Conservation (phyloP, 768 basidiomycete genomes). For the Dacryopinax spathularia region DNA sequence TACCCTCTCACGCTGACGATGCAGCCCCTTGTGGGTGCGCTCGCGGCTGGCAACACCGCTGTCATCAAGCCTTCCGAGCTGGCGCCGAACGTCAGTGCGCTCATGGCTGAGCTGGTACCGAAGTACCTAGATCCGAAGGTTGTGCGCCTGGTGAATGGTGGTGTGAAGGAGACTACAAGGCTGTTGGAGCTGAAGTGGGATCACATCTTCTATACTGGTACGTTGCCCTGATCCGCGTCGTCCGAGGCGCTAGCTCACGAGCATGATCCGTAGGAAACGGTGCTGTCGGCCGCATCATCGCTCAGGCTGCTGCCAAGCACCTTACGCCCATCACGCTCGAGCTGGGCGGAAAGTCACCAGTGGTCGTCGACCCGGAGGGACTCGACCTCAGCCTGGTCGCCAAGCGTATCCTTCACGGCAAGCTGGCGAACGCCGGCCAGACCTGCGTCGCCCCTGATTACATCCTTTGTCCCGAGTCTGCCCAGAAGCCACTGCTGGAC, state of each 20-base stretch:
- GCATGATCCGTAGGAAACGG: slow-evolving; percentile 5
- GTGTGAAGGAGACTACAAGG: slow-evolving; percentile 10
- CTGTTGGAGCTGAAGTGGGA: slow-evolving; percentile 7
- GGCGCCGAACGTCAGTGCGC: slow-evolving; percentile 7
- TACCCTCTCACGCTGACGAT: slow-evolving; percentile 5
- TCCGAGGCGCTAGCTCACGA: too few relatives aligned
- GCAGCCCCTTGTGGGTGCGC: slow-evolving; percentile 4
- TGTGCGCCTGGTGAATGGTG: slow-evolving; percentile 12
- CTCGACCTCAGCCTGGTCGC: slow-evolving; percentile 11
- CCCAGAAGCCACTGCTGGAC: neutral
- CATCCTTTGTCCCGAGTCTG: neutral
- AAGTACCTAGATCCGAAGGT: slow-evolving; percentile 17
- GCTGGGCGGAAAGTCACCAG: neutral
- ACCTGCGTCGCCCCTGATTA: slow-evolving; percentile 1
- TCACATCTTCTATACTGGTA: slow-evolving; percentile 16
- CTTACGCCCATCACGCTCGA: slow-evolving; percentile 17
- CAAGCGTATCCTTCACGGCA: slow-evolving; percentile 15
- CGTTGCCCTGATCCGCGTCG: neutral
- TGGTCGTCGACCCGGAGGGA: slow-evolving; percentile 13
- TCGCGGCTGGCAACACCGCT: slow-evolving; percentile 6
- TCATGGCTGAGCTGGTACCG: slow-evolving; percentile 17
- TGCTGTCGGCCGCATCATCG: slow-evolving; percentile 15
- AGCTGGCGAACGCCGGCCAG: slow-evolving; percentile 14
- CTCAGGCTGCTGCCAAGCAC: slow-evolving; percentile 15
- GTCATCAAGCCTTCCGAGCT: slow-evolving; percentile 16